These are phyloP conservation scores for Colletotrichum acutatum DNA, from an alignment of 2,329 filamentous ascomycete species.

Conservation along the genomic window DNA sequence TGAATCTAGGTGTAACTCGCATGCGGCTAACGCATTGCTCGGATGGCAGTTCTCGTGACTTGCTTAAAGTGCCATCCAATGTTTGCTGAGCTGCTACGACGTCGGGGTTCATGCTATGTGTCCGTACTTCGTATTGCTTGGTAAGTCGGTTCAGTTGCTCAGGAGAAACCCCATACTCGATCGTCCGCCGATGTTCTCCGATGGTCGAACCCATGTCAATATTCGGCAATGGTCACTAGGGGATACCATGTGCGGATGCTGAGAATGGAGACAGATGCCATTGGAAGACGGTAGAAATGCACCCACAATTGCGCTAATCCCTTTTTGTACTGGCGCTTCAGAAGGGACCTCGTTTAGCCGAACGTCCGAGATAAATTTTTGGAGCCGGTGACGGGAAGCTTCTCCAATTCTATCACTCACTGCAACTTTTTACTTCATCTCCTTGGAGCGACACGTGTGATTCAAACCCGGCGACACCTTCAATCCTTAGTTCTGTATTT, in stretches of 20 bases:
- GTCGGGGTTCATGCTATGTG: not conserved
- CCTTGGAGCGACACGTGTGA: constrained; percentile 41
- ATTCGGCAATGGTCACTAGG: constrained; percentile 8
- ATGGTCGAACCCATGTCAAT: constrained; percentile 6
- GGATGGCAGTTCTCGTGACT: not conserved
- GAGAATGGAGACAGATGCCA: constrained; percentile 41
- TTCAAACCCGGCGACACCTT: constrained; percentile 43
- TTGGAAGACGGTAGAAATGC: constrained; percentile 52
- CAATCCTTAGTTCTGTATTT: constrained; percentile 42
- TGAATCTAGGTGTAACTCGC: not conserved
- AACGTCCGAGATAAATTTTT: constrained; percentile 55
- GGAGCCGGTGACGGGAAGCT: constrained; percentile 38
- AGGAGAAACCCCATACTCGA: not conserved
- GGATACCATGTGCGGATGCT: constrained; percentile 34
- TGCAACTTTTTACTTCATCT: constrained; percentile 40
- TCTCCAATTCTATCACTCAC: constrained; percentile 34
- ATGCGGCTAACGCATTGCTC: not conserved
- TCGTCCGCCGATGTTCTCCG: not conserved
- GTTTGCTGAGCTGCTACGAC: not conserved
- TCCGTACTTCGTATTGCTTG: no score
- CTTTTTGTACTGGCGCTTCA: constrained; percentile 42
- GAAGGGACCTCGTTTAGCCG: constrained; percentile 53
- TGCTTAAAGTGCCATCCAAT: not conserved
- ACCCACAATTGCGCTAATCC: constrained; percentile 42
- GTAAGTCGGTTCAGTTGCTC: not conserved